Conservation (phyloP, 75 land plant species). For the Chamaecyparis obtusa region DNA sequence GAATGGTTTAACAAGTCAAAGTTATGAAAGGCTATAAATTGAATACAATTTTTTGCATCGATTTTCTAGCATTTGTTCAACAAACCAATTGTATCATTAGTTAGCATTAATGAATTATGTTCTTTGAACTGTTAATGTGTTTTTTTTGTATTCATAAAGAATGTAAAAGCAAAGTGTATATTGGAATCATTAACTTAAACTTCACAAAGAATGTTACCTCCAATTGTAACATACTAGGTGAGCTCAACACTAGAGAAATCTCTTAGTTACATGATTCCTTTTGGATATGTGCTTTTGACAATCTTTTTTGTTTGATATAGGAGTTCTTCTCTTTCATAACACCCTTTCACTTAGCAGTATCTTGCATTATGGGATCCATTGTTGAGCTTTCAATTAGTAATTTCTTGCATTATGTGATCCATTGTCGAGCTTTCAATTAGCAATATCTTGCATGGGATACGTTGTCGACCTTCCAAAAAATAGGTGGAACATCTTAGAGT, state of each 20-base stretch:
- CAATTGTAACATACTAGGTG: too few species aligned
- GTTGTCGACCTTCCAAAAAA: not conserved
- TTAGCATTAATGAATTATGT: too few species aligned
- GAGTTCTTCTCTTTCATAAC: not conserved
- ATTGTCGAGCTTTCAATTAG: not conserved
- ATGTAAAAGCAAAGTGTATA: too few species aligned
- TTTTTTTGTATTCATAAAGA: too few species aligned
- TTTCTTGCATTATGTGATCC: not conserved
- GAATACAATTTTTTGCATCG: not conserved
- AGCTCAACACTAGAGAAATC: too few species aligned
- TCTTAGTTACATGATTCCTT: too few species aligned
- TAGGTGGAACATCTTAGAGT: not conserved
- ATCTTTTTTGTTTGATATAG: not conserved
- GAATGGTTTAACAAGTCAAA: not conserved
- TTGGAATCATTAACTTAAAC: too few species aligned
- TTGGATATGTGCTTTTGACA: too few species aligned
- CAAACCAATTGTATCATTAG: too few species aligned
- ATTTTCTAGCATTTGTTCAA: too few species aligned
- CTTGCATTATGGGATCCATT: not conserved
- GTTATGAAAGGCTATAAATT: not conserved
- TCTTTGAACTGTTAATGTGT: not conserved
- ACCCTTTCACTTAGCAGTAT: not conserved
- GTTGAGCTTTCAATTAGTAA: not conserved
- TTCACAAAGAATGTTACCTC: too few species aligned
- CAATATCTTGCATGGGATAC: not conserved